Evolutionary conservation across 306 rosid genomes (phyloP), one percentile per base, ranked within the genome.

Genomic region (Ormosia emarginata): DNA sequence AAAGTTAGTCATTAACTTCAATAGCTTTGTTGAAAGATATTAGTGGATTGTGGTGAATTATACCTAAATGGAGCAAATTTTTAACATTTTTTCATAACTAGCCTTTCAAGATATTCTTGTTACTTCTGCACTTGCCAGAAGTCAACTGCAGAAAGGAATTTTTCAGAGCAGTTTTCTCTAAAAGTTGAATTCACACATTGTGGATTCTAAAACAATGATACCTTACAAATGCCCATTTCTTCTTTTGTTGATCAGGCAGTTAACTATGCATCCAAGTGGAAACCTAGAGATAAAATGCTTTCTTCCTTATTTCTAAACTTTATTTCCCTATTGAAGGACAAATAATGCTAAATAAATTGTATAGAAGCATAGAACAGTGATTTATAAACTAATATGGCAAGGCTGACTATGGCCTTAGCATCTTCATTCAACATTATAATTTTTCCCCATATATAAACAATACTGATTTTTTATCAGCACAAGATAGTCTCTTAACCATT

Each of bases 91-190:
- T 40, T 56, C 64, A 36, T 66, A 55, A 36, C 59, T 71, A 53
- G 56, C 69, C 34, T 83, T 63, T 56, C 77, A 68, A 74, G 77
- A 33, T 49, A 49, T 74, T 74, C 18, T 78, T 64, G 65, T 29
- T 30, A 55, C 47, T 65, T 71, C n/a, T 40, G 34, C 50, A 61
- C 41, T 34, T 67, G 33, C 72, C 75, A 64, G 18, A 44, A 3
- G 62, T 57, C 43, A 24, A 49, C 41, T 36, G 58, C 82, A 18
- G 56, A 82, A 75, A 75, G 57, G 33, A 58, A 67, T 58, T 24
- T 47, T 75, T 24, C 41, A 59, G 36, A 58, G 73, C 49, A 59
- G 78, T 67, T 24, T 76, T 40, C 65, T 67, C 37, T 7, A 10
- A 67, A 12, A 24, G 57, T 75, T 32, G 1, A 29, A 82, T 47